Evolutionary conservation across 2,329 filamentous ascomycete genomes (phyloP), one percentile per base, ranked within the genome.

Genomic region (Ceratocystis diversiconidia): DNA sequence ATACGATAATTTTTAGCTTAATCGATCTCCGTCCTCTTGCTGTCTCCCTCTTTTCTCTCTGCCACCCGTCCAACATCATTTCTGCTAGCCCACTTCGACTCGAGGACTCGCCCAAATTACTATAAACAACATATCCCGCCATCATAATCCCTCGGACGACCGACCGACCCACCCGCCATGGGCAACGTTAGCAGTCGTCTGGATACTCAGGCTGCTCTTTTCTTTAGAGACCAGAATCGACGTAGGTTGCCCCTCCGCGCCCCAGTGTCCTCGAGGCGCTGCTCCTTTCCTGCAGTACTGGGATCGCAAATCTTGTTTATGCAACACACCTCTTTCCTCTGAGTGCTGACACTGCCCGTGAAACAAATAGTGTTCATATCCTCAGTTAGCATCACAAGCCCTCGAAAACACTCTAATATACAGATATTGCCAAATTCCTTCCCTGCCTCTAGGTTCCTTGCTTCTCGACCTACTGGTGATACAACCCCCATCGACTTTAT

Each of bases 151-250:
- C 52, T 57, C 52, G 22, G 52, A 57, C 52, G 52, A 30, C 10
- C 52, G 10, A 46, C 41, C 15, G 30, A 62, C 44, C n/a, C 43
- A 36, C 30, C n/a, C 48, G 44, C n/a, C 61, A 99, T 99, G 94
- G 94, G 94, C 74, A 91, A 88, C 79, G 86, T 96, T 76, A 87
- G 85, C 75, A 96, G 92, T 80, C 88, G 86, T 76, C 85, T 87
- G 72, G 92, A 95, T 72, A 92, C 96, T 73, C 89, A 85, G 74
- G 82, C 85, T 71, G 78, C 84, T 72, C 79, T 97, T 74, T 95
- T 88, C 75, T 80, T 97, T 74, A 88, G 89, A 78, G 94, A 99
- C 75, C 94, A 96, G 80, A 89, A 84, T 75, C 86, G 91, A 82
- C 85, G 94, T 97, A 82, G 74, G 87, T 79, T 72, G 71, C 67